Conservation (phyloP, 306 rosid species). For the Potentilla sterilis region DNA sequence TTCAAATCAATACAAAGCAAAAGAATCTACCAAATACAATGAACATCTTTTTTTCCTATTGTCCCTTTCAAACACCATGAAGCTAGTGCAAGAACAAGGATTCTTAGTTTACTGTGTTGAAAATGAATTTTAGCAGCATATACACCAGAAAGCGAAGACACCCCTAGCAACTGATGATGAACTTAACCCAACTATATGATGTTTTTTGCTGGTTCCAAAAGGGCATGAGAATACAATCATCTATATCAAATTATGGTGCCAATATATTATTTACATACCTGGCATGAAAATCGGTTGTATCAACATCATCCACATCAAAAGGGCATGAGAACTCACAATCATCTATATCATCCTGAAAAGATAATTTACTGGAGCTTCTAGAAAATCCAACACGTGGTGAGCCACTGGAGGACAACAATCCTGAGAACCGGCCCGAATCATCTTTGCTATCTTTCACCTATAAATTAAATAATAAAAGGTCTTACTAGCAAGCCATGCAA, state of each 20-base stretch:
- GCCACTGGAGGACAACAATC: conserved; percentile 78
- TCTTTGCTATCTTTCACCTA: conserved; percentile 75
- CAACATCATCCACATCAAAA: conserved; percentile 83
- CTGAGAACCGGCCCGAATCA: conserved; percentile 84
- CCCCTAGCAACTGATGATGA: neutral
- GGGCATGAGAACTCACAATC: conserved; percentile 72
- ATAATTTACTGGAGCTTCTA: conserved; percentile 76
- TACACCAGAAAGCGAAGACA: neutral
- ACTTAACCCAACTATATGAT: neutral
- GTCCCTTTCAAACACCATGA: neutral
- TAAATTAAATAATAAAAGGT: conserved; percentile 22
- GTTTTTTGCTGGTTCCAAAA: neutral
- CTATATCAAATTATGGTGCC: too few species aligned
- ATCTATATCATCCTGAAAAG: conserved; percentile 83
- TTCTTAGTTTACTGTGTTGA: neutral
- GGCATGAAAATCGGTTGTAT: conserved; percentile 48
- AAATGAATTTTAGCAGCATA: neutral
- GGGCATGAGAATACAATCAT: too few species aligned
- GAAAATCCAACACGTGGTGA: conserved; percentile 83
- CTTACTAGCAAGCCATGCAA: conserved; percentile 30
- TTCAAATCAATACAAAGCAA: neutral
- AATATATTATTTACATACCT: conserved; percentile 45
- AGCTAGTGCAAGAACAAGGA: neutral
- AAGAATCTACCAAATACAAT: neutral
- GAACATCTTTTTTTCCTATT: neutral